A percentile compares a stretch with the other conserved stretches of the same genome.
phyloP scores from a whole-genome alignment of 2,329 filamentous ascomycete species.

The Colletotrichum sp. region DNA sequence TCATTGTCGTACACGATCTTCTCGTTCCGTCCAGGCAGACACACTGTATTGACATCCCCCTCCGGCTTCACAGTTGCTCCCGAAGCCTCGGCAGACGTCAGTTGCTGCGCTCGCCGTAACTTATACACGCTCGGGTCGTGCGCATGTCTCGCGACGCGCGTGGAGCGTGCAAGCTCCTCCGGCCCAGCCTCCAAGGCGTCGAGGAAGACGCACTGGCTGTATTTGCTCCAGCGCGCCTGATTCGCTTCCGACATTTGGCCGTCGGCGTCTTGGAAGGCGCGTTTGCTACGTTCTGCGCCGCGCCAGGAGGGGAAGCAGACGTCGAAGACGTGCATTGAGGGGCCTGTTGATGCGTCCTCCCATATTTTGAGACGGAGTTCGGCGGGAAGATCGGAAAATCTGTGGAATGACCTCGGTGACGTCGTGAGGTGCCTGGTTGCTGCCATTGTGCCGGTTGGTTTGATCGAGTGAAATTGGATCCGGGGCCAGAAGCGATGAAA shows the following conservation, averaged over 20 bases:
- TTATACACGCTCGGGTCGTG: slow-evolving; percentile 7
- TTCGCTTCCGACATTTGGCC: background rate
- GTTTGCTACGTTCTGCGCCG: background rate
- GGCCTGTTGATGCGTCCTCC: slow-evolving; percentile 13
- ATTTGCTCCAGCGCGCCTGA: background rate
- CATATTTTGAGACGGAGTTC: slow-evolving; percentile 18
- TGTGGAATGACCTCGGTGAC: background rate
- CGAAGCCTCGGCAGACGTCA: slow-evolving; percentile 18
- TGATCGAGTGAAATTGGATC: background rate
- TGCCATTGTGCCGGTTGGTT: background rate
- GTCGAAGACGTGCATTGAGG: slow-evolving; percentile 33
- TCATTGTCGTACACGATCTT: slow-evolving; percentile 26
- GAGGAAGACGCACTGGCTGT: slow-evolving; percentile 14
- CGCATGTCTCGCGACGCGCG: background rate
- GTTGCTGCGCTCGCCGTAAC: background rate
- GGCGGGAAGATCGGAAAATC: slow-evolving; percentile 4
- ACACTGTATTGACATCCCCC: slow-evolving; percentile 24
- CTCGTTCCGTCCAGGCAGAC: slow-evolving; percentile 28
- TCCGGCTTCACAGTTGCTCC: background rate
- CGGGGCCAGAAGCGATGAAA: background rate
- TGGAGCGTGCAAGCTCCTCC: background rate
- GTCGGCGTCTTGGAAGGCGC: background rate
- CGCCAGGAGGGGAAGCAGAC: slow-evolving; percentile 31
- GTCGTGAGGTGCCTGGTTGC: slow-evolving; percentile 30
- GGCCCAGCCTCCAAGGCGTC: background rate